These are phyloP conservation scores for Talaromyces sp. DNA, from an alignment of 2,329 filamentous ascomycete genomes.

Conservation along the genomic window DNA sequence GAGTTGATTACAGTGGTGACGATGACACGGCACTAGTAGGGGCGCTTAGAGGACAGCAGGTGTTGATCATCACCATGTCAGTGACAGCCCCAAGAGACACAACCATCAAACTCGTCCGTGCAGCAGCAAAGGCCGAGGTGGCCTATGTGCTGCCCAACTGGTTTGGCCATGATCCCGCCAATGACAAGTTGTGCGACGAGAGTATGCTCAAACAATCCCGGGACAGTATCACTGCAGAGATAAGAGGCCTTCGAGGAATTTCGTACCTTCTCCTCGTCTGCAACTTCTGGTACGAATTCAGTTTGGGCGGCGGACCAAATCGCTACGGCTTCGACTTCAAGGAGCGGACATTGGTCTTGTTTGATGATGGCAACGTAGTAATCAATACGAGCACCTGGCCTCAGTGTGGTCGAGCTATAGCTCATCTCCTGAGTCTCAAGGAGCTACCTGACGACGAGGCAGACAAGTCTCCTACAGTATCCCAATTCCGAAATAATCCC, in stretches of 20 bases:
- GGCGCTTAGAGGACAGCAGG: constrained; percentile 53
- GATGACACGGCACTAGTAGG: constrained; percentile 38
- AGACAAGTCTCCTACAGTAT: constrained; percentile 36
- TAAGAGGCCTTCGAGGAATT: constrained; percentile 37
- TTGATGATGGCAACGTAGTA: constrained; percentile 53
- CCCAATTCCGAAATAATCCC: constrained; percentile 44
- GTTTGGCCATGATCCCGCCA: constrained; percentile 26
- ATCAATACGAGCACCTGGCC: constrained; percentile 58
- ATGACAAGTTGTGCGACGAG: constrained; percentile 32
- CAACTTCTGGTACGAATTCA: constrained; percentile 54
- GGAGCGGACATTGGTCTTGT: constrained; percentile 42
- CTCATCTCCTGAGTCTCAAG: constrained; percentile 46
- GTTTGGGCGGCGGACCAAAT: constrained; percentile 32
- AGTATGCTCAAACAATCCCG: constrained; percentile 25
- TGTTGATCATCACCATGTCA: constrained; percentile 53
- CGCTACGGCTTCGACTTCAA: constrained; percentile 50
- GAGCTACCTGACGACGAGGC: constrained; percentile 36
- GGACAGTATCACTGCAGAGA: constrained; percentile 14
- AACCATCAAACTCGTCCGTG: constrained; percentile 45
- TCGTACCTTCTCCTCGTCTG: constrained; percentile 43
- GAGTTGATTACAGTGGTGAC: constrained; percentile 22
- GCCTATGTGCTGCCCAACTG: constrained; percentile 55
- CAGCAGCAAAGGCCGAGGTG: constrained; percentile 53
- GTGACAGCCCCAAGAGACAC: constrained; percentile 41
- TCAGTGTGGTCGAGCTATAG: constrained; percentile 53